Evolutionary conservation across 345 rosid genomes (phyloP), one percentile per base, ranked within the genome.

Genomic region (Eucalyptus cloeziana): DNA sequence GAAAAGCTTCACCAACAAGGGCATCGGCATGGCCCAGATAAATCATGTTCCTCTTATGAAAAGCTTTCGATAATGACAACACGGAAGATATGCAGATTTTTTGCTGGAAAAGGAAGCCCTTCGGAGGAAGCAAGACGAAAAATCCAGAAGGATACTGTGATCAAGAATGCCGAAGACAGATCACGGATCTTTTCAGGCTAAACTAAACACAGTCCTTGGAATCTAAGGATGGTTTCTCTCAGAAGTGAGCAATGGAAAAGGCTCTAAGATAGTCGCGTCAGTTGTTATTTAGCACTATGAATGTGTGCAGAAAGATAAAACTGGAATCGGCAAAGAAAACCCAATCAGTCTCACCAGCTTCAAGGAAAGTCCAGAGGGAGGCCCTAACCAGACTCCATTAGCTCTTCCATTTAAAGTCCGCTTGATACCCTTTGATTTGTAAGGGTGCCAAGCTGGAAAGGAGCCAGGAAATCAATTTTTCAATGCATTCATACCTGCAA

Each of bases 191-290:
- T 22, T 33, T 33, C 19, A 9, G 13, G 21, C 81, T 69, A 17
- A 69, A 37, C 81, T 17, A 69, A 33, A 69, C 43, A n/a, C n/a
- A 17, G 25, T 33, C 44, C 13, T 17, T 33, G 25, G 44, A 17
- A 33, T 69, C 25, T 69, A 33, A 8, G 13, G 81, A 3, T 69
- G 25, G 13, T 17, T 69, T 69, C 43, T 33, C 44, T 69, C 81
- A 0, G 0, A 8, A 33, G 43, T 69, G 12, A 52, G 9, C 24
- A 52, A 52, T 52, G 56, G 0, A 33, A 69, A 9, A 17, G 43
- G 56, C 56, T 52, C 56, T 19, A 19, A 69, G 44, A 33, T 33
- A 17, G 24, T 69, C 6, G 13, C 80, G 5, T 33, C 7, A 9
- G 7, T 69, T 8, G 80, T 17, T 17, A 31, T 17, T 69, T 69